Conservation (phyloP, 1,139 yeast species). For the Saccharomyces hybrid region DNA sequence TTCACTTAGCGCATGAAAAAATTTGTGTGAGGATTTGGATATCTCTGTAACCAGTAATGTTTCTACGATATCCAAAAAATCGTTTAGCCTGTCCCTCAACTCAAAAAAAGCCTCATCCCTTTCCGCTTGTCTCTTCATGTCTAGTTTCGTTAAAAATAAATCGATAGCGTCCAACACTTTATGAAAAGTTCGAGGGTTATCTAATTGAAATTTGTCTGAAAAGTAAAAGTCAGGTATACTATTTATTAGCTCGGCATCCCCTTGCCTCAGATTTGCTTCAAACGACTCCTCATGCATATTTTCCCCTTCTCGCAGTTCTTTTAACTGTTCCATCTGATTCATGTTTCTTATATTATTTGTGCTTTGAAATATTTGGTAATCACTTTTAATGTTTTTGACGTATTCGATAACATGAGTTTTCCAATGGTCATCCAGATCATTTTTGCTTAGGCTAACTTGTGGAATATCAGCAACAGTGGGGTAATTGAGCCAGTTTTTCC, state of each 20-base stretch:
- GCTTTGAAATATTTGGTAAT: constrained; percentile 46
- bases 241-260: constrained; percentile 4
- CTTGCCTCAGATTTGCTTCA: constrained; percentile 14
- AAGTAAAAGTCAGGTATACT: constrained; percentile 64
- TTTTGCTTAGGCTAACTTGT: constrained; percentile 61
- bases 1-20: constrained; percentile 78
- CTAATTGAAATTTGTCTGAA: constrained; percentile 64
- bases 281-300: constrained; percentile 10
- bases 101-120: constrained; percentile 36
- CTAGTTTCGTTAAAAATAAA: constrained; percentile 22
- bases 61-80: constrained; percentile 81
- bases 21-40: constrained; percentile 74
- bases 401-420: constrained; percentile 45
- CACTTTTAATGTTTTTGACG: constrained; percentile 41
- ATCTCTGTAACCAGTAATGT: constrained; percentile 73
- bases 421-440: constrained; percentile 44
- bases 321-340: constrained; percentile 38
- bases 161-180: constrained; percentile 46
- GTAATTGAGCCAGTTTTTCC: constrained; percentile 39
- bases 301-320: constrained; percentile 23
- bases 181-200: constrained; percentile 80
- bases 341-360: constrained; percentile 29
- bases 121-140: constrained; percentile 19
- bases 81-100: constrained; percentile 74
- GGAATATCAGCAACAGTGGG: constrained; percentile 87